phyloP scores from a whole-genome alignment of 2,329 filamentous ascomycete species.

The Grosmannia clavigera region DNA sequence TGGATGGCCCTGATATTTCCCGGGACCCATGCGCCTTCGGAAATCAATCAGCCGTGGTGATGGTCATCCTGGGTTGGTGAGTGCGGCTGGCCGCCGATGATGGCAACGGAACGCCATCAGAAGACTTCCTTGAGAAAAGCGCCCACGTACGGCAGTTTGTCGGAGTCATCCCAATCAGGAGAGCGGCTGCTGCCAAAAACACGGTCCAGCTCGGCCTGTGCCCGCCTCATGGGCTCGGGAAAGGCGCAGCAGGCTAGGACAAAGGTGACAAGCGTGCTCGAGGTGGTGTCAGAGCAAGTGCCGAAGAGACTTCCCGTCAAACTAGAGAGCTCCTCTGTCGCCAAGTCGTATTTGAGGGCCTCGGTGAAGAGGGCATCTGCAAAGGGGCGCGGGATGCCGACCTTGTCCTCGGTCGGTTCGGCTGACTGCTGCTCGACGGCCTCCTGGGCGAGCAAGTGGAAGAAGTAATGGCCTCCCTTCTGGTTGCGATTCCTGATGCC shows the following conservation, averaged over 20 bases:
- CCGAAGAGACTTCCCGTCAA: conserved; percentile 36
- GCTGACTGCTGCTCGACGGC: conserved; percentile 26
- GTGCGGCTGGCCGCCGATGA: conserved; percentile 38
- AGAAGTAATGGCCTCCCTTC: conserved; percentile 35
- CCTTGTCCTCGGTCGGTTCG: conserved; percentile 13
- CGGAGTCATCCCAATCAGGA: conserved; percentile 34
- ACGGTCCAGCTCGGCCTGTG: conserved; percentile 38
- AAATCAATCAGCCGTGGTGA: conserved; percentile 36
- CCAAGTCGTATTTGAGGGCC: conserved; percentile 31
- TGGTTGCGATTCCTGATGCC: conserved; percentile 27
- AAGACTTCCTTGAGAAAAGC: conserved; percentile 43
- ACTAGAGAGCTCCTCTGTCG: conserved; percentile 29
- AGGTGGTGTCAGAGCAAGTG: conserved; percentile 36
- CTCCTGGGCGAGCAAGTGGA: conserved; percentile 38
- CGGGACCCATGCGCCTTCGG: conserved; percentile 35
- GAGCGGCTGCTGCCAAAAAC: conserved; percentile 34
- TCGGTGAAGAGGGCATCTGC: conserved; percentile 35
- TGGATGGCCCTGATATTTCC: conserved; percentile 39
- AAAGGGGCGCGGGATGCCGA: conserved; percentile 22
- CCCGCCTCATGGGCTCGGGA: conserved; percentile 31
- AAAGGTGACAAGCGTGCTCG: conserved; percentile 32
- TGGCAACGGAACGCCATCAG: conserved; percentile 41
- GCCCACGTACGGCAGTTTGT: conserved; percentile 37
- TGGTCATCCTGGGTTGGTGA: conserved; percentile 32
- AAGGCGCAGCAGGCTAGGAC: conserved; percentile 37